Base-by-base conservation (phyloP, 176 grass and related monocot genomes). In the Stipa capillata region DNA sequence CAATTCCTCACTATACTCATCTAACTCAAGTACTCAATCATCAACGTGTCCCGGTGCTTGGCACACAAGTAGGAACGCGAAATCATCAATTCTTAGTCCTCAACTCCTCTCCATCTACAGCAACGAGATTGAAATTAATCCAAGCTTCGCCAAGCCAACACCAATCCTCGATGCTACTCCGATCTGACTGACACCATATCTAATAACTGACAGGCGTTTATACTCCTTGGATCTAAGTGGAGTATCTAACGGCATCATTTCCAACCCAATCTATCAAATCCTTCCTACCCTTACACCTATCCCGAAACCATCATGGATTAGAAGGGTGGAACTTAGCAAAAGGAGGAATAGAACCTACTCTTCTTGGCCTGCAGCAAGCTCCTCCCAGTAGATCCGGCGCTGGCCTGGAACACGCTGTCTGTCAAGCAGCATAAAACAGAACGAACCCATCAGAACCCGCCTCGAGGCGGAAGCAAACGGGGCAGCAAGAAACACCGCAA, bases 351-450 rank as follows among this genome's bases (percentile, higher is more conserved):
- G n/a, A 40, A 78, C n/a, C n/a, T 73, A 90, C 87, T 35, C 42
- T 79, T 90, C 57, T 78, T 82, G 56, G 83, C 58, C 83, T 90
- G 87, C 39, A 90, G 78, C 83, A 90, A 86, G 39, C 87, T 90
- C 66, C 87, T 80, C 65, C 87, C 83, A 0, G 79, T 78, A 77
- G 87, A 86, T 86, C 87, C 73, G 12, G 55, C 32, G 74, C 74
- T 69, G 28, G 5, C 14, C 48, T 78, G 78, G 29, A 86, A 78
- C 40, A 73, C 58, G 33, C 49, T 8, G 18, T 73, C 87, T 90
- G 66, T 48, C 35, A 55, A 28, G 23, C 53, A 65, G 36, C 27
- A 72, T 0, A 37, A 58, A 42, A 14, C 44, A 62, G 42, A 32
- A 25, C 59, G 39, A 82, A 65, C 80, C 35, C 73, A 31, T 83